Conservation (phyloP, 2,329 filamentous ascomycete species). For the Alternaria ethzedia region DNA sequence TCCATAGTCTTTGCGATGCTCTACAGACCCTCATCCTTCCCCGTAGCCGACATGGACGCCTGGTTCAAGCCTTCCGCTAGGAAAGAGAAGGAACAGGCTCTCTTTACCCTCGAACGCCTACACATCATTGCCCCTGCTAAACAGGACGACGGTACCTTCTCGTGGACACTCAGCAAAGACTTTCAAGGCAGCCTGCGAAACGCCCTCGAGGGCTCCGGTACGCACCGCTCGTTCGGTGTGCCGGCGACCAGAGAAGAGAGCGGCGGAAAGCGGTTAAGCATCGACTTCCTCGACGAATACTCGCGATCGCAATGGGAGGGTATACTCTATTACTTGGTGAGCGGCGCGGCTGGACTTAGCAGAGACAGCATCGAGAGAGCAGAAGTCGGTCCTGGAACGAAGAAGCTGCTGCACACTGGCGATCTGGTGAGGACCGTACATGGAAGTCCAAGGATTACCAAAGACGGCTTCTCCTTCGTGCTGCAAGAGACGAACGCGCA, state of each 20-base stretch:
- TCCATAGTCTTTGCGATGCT: constrained; percentile 94
- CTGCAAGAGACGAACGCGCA: constrained; percentile 95
- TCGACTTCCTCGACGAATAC: constrained; percentile 80
- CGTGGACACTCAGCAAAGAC: constrained; percentile 78
- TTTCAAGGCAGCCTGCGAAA: constrained; percentile 85
- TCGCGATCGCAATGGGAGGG: constrained; percentile 92
- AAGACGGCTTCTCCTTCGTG: constrained; percentile 92
- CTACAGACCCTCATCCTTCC: constrained; percentile 83
- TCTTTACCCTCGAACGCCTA: constrained; percentile 81
- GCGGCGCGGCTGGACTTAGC: constrained; percentile 63
- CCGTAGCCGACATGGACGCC: constrained; percentile 78
- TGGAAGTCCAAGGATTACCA: constrained; percentile 75
- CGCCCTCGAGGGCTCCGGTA: constrained; percentile 84
- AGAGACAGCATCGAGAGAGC: constrained; percentile 53
- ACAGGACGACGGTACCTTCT: constrained; percentile 66
- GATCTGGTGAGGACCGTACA: constrained; percentile 73
- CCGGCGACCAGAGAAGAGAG: constrained; percentile 69
- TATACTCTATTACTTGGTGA: constrained; percentile 94
- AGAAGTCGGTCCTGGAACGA: constrained; percentile 68
- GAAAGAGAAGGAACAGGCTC: constrained; percentile 81
- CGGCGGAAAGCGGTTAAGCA: constrained; percentile 69
- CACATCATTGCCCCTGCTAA: constrained; percentile 74
- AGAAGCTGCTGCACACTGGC: constrained; percentile 80
- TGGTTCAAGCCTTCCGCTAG: constrained; percentile 78
- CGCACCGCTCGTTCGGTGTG: constrained; percentile 89